These are phyloP conservation scores for Penicillium frequentans DNA, from an alignment of 2,329 filamentous ascomycete species.

Conservation along the genomic window DNA sequence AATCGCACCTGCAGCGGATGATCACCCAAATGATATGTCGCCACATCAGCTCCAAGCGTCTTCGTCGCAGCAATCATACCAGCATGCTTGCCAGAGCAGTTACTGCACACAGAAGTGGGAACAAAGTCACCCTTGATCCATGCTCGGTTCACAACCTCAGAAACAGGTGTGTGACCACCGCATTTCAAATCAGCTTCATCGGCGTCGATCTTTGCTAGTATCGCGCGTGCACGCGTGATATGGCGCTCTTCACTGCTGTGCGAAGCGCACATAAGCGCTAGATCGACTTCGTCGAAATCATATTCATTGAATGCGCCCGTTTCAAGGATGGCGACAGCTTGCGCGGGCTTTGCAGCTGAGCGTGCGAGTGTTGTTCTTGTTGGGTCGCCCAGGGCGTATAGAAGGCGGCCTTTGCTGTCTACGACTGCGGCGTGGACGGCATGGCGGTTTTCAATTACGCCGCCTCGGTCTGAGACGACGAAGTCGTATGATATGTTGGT, in stretches of 20 bases:
- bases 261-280: conserved; percentile 51
- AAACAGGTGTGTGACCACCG: conserved; percentile 44
- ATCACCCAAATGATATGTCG: conserved; percentile 36
- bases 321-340: conserved; percentile 48
- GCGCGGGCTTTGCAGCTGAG: conserved; percentile 50
- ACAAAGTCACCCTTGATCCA: conserved; percentile 44
- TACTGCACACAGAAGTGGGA: conserved; percentile 44
- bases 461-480: conserved; percentile 41
- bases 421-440: conserved; percentile 45
- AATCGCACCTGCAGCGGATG: conserved; percentile 46
- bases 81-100: conserved; percentile 53
- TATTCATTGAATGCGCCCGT: conserved; percentile 41
- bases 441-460: conserved; percentile 46
- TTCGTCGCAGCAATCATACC: conserved; percentile 49
- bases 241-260: conserved; percentile 49
- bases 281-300: conserved; percentile 41
- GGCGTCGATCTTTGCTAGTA: conserved; percentile 38
- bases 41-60: conserved; percentile 33
- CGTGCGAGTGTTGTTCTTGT: conserved; percentile 44
- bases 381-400: conserved; percentile 45
- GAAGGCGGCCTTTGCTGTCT: conserved; percentile 38
- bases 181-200: conserved; percentile 43
- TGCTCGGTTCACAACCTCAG: conserved; percentile 33
- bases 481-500: conserved; percentile 23
- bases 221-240: conserved; percentile 36